A percentile compares a stretch with the other conserved stretches of the same genome.
Conservation (phyloP, 192 early-diverging fungal genomes). For the Umbelopsis sp. region DNA sequence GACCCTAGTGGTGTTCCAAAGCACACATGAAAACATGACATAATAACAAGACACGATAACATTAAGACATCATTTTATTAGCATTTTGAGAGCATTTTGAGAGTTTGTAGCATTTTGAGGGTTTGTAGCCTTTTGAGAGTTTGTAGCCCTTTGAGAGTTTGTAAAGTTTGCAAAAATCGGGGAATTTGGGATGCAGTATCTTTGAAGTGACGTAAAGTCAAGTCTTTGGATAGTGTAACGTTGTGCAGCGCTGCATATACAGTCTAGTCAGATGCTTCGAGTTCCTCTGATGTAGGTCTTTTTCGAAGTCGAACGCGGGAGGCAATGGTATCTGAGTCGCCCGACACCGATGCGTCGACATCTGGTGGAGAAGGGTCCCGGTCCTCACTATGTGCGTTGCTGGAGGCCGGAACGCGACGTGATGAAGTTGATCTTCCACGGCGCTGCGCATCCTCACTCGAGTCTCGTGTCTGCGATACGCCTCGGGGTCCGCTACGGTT, state of each 20-base stretch:
- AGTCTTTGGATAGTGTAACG: too few relatives aligned
- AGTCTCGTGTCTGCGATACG: background rate
- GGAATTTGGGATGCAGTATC: too few relatives aligned
- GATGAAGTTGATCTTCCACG: slow-evolving; percentile 9
- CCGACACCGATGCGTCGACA: background rate
- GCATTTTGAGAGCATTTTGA: too few relatives aligned
- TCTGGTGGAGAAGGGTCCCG: background rate
- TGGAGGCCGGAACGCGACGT: background rate
- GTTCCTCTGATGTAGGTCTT: background rate
- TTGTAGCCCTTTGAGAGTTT: too few relatives aligned
- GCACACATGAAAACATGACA: too few relatives aligned
- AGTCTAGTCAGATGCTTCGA: background rate
- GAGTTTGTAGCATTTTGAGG: too few relatives aligned
- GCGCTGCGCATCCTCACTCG: background rate
- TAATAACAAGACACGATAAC: too few relatives aligned
- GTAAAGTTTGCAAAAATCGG: too few relatives aligned
- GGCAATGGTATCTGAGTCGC: slow-evolving; percentile 20
- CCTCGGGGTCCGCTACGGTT: background rate
- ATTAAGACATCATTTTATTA: too few relatives aligned
- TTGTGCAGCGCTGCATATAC: background rate
- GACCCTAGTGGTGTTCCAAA: too few relatives aligned
- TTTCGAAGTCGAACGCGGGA: slow-evolving; percentile 28
- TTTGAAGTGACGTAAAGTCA: too few relatives aligned
- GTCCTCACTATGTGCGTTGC: background rate
- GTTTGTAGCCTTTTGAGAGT: too few relatives aligned